Conservation (phyloP, 768 basidiomycete genomes). For the Cystobasidium ongulense region DNA sequence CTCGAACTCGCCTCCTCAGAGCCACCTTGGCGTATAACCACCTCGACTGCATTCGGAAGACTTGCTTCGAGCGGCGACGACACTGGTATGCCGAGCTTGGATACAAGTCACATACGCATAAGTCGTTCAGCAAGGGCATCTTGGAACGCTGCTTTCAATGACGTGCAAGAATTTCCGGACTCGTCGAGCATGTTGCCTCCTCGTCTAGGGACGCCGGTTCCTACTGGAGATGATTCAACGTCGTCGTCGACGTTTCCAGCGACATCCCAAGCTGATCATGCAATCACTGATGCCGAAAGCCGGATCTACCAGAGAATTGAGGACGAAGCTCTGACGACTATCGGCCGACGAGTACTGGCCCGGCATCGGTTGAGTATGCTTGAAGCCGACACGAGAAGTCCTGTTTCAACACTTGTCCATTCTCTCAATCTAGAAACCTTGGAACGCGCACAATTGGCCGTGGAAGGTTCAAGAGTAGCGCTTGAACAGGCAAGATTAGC, state of each 20-base stretch:
- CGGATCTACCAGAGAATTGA: not conserved
- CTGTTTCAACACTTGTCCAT: not conserved
- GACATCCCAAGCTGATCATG: conserved; percentile 30
- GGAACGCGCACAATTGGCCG: not conserved
- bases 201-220: not conserved
- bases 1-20: not conserved
- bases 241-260: not conserved
- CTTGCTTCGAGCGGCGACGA: not conserved
- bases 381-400: not conserved
- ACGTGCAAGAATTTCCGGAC: not conserved
- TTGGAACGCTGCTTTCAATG: not conserved
- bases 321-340: not conserved
- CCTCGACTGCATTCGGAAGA: not conserved
- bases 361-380: not conserved
- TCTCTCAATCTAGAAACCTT: not conserved
- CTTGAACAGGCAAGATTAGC: conserved; percentile 21
- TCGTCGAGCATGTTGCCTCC: not conserved
- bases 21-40: not conserved
- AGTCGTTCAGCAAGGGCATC: not conserved
- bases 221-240: not conserved
- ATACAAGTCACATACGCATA: not conserved
- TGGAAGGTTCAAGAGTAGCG: conserved; percentile 5
- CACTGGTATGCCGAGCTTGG: not conserved
- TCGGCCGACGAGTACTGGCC: not conserved
- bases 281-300: not conserved